Conservation (phyloP, 257 asterid genomes). For the Anisodus tanguticus region DNA sequence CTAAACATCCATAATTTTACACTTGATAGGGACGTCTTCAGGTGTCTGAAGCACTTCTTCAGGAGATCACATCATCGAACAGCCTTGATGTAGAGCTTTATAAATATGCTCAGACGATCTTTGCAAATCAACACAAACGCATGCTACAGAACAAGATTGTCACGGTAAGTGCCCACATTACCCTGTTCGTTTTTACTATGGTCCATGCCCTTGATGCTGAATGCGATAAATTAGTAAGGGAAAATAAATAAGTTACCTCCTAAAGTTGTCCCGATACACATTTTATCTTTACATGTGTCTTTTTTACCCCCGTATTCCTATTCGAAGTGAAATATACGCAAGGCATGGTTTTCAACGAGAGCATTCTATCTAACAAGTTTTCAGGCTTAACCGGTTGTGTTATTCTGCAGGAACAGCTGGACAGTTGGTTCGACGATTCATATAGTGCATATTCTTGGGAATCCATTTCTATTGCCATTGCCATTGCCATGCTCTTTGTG, state of each 20-base stretch:
- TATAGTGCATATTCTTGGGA: slow-evolving; percentile 48
- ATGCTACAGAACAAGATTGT: slow-evolving; percentile 41
- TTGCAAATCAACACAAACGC: slow-evolving; percentile 58
- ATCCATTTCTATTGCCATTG: slow-evolving; percentile 47
- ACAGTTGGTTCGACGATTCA: slow-evolving; percentile 36
- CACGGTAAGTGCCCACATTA: slow-evolving; percentile 54
- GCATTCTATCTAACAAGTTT: neutral
- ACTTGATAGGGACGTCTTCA: slow-evolving; percentile 63
- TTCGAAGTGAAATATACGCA: too few relatives aligned
- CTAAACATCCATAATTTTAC: slow-evolving; percentile 1
- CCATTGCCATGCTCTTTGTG: slow-evolving; percentile 44
- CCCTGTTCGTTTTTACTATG: neutral
- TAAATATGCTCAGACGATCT: slow-evolving; percentile 67
- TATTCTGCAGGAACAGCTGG: slow-evolving; percentile 27
- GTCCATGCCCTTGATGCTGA: neutral
- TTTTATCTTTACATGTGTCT: too few relatives aligned
- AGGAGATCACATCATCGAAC: slow-evolving; percentile 69
- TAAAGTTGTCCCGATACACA: too few relatives aligned
- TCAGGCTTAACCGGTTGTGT: neutral
- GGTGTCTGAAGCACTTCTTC: slow-evolving; percentile 60
- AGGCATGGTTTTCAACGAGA: neutral
- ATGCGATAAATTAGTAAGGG: neutral
- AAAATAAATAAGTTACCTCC: too few relatives aligned
- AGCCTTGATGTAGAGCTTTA: slow-evolving; percentile 76
- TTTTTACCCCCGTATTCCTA: too few relatives aligned